Conservation (phyloP, 208 protist genomes). For the Strigomonas culicis region DNA sequence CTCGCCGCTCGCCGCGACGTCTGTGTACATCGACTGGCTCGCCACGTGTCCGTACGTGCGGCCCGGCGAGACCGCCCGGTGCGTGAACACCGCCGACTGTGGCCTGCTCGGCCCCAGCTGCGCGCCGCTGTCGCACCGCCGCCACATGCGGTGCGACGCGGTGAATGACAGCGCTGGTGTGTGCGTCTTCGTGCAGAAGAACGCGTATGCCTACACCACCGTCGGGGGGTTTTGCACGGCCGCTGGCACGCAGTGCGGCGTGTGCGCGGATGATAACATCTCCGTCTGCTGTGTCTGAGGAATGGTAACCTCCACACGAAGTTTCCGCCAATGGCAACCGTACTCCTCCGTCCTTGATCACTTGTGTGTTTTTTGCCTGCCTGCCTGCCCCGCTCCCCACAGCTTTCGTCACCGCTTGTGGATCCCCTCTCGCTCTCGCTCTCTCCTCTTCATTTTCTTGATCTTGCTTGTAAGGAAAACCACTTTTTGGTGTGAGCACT, state of each 20-base stretch:
- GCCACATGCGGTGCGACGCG: slow-evolving; percentile 23
- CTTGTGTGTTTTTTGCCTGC: slow-evolving; percentile 17
- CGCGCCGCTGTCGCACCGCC: slow-evolving; percentile 18
- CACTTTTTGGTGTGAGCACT: too few species aligned
- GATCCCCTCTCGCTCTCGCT: too few species aligned
- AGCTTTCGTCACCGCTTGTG: too few species aligned
- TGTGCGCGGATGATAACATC: slow-evolving; percentile 22
- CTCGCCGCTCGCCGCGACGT: slow-evolving; percentile 17
- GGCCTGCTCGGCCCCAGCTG: slow-evolving; percentile 20
- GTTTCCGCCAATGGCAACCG: too few species aligned
- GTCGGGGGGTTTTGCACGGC: slow-evolving; percentile 33
- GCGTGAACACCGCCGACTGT: slow-evolving; percentile 36
- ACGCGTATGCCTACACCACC: not conserved
- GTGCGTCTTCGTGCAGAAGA: slow-evolving; percentile 14
- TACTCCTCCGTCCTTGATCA: not conserved
- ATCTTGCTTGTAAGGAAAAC: too few species aligned
- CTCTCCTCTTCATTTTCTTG: too few species aligned
- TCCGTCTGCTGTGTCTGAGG: not conserved
- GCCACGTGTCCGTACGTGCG: slow-evolving; percentile 10
- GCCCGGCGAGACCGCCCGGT: slow-evolving; percentile 19
- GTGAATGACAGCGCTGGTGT: slow-evolving; percentile 1
- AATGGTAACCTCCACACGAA: too few species aligned
- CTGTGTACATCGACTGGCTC: slow-evolving; percentile 32
- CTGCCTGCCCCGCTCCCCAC: not conserved
- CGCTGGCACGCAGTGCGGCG: slow-evolving; percentile 22